Conservation (phyloP, 2,329 filamentous ascomycete species). For the Xylogone sp. region DNA sequence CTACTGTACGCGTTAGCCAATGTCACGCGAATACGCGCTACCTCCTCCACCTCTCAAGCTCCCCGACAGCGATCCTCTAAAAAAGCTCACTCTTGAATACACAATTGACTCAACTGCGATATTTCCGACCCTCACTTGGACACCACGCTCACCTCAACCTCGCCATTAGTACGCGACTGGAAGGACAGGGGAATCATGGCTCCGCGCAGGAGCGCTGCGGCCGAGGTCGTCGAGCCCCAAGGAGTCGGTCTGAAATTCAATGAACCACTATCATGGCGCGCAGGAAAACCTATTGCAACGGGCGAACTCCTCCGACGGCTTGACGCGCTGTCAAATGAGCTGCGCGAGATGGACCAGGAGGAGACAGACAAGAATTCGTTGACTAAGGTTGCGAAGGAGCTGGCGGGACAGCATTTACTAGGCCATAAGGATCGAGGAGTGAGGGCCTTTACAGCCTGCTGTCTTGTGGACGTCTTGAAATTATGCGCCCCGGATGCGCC, state of each 20-base stretch:
- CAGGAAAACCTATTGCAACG: slow-evolving; percentile 83
- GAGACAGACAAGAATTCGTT: slow-evolving; percentile 80
- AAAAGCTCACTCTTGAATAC: background rate
- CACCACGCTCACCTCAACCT: background rate
- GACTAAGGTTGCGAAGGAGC: slow-evolving; percentile 75
- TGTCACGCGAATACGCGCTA: background rate
- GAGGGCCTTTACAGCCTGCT: slow-evolving; percentile 82
- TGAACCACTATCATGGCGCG: slow-evolving; percentile 84
- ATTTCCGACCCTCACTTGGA: background rate
- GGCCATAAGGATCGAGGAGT: slow-evolving; percentile 93
- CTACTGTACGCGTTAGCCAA: background rate
- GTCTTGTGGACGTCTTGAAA: slow-evolving; percentile 87
- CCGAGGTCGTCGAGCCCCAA: slow-evolving; percentile 23
- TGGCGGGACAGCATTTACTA: slow-evolving; percentile 77
- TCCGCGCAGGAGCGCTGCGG: slow-evolving; percentile 28
- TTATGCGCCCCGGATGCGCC: slow-evolving; percentile 94
- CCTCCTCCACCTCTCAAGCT: background rate
- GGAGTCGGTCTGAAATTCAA: slow-evolving; percentile 67
- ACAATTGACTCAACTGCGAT: background rate
- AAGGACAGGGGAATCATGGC: slow-evolving; percentile 22
- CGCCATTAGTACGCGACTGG: slow-evolving; percentile 13
- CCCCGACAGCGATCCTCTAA: background rate
- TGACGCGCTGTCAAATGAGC: slow-evolving; percentile 75
- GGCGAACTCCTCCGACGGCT: slow-evolving; percentile 78
- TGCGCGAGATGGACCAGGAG: slow-evolving; percentile 84